These are phyloP conservation scores for Neofusicoccum kwambonambiense DNA, from an alignment of 2,329 filamentous ascomycete species.

Conservation along the genomic window DNA sequence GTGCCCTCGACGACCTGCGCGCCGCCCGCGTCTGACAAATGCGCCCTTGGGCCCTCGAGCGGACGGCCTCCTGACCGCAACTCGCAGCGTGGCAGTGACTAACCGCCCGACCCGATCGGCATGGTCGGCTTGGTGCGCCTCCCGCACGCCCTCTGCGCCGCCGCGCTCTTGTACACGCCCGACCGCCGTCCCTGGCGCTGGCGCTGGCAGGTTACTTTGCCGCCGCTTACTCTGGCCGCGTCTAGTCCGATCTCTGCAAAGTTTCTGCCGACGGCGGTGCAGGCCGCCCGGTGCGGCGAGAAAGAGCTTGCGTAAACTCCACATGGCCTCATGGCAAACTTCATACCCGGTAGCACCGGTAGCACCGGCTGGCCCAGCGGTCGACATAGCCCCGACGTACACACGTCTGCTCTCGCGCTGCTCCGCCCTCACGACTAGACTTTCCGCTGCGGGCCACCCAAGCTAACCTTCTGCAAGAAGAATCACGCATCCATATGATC, in stretches of 20 bases:
- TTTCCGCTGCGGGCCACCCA: neutral
- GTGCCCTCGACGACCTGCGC: neutral
- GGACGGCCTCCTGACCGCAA: conserved; percentile 5
- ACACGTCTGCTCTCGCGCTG: neutral
- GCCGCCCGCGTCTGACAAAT: conserved; percentile 12
- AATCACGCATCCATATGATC: neutral
- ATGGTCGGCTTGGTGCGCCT: neutral
- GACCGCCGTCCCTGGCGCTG: neutral
- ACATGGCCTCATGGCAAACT: neutral
- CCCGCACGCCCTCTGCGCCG: neutral
- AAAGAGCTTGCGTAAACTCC: neutral
- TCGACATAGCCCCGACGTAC: neutral
- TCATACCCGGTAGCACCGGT: conserved; percentile 1
- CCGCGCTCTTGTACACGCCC: neutral
- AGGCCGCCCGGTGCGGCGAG: neutral
- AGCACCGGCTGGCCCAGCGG: neutral
- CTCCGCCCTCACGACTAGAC: neutral
- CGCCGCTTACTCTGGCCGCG: neutral
- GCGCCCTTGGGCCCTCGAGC: neutral
- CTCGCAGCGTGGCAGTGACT: neutral
- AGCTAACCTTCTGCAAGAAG: neutral
- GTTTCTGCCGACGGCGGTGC: neutral
- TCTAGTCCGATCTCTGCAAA: neutral
- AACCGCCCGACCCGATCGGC: neutral
- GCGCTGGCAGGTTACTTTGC: neutral